Evolutionary conservation across 805 yeast genomes (phyloP).

Genomic region (Tetrapisispora taiwanensis): DNA sequence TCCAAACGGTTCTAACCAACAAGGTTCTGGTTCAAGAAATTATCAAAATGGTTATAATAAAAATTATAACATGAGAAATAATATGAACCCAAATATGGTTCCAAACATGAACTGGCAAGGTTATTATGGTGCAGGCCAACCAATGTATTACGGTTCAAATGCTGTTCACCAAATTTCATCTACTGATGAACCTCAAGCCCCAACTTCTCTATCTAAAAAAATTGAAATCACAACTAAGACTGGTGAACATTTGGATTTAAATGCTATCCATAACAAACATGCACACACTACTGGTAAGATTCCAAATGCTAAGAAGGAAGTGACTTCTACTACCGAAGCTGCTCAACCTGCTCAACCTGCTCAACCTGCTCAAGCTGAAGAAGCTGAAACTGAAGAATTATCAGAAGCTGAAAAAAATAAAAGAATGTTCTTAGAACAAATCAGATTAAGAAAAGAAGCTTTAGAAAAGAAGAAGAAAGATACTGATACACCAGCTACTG

Average conservation of each 20-base stretch:
- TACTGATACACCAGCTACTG: conserved; percentile 3
- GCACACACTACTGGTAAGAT: neutral
- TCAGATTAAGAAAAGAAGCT: conserved; percentile 24
- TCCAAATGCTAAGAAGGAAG: conserved; percentile 2
- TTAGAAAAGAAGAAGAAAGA: conserved; percentile 21
- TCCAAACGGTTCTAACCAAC: neutral
- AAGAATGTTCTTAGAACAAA: conserved; percentile 27
- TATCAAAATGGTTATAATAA: conserved; percentile 64
- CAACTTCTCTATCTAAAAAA: conserved; percentile 13
- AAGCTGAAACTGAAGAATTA: conserved; percentile 5
- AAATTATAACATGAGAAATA: conserved; percentile 1
- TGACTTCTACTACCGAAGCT: neutral
- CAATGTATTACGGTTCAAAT: conserved; percentile 1
- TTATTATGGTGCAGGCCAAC: conserved; percentile 2
- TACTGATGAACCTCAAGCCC: conserved; percentile 3
- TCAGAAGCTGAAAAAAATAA: conserved; percentile 23
- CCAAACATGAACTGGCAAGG: conserved; percentile 5
- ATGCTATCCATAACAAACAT: conserved; percentile 17
- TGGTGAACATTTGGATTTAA: conserved; percentile 25
- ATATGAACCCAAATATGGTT: conserved; percentile 1
- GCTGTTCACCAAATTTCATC: conserved; percentile 1
- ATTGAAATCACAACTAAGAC: conserved; percentile 28
- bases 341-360: conserved; percentile 1
- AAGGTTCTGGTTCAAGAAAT: neutral
- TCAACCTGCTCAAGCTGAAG: conserved; percentile 1